Evolutionary conservation across 495 filamentous ascomycete genomes (phyloP).

Genomic region (Podospora fimiseda): DNA sequence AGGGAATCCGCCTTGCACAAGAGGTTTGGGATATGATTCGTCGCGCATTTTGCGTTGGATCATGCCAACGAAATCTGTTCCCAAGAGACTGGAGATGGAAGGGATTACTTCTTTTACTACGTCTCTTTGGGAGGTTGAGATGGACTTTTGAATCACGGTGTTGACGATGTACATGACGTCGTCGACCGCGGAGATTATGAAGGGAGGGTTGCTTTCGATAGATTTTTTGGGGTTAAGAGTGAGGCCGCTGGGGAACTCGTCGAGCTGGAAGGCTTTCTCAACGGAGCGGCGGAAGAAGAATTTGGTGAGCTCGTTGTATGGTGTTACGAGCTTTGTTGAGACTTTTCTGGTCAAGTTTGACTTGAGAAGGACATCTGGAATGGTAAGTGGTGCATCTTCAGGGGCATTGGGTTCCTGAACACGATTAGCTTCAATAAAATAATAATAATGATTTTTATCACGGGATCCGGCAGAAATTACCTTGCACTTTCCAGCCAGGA

Average conservation of each 20-base stretch:
- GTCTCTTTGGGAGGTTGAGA: constrained; percentile 73
- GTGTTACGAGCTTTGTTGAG: constrained; percentile 57
- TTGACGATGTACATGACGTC: constrained; percentile 99
- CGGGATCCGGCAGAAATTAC: constrained; percentile 41
- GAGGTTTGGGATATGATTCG: constrained; percentile 75
- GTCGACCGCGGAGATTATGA: constrained; percentile 92
- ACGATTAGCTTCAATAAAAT: constrained; percentile 16
- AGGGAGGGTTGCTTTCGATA: constrained; percentile 69
- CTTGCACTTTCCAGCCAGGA: constrained; percentile 75
- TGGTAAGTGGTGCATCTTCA: constrained; percentile 41
- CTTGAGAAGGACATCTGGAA: constrained; percentile 65
- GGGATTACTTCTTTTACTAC: constrained; percentile 73
- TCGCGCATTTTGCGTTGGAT: constrained; percentile 96
- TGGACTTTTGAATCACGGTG: constrained; percentile 74
- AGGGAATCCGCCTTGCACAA: constrained; percentile 68
- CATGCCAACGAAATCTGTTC: constrained; percentile 92
- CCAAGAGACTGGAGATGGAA: constrained; percentile 75
- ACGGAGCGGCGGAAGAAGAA: constrained; percentile 96
- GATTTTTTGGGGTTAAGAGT: constrained; percentile 63
- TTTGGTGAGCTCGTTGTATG: constrained; percentile 82
- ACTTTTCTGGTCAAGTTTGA: constrained; percentile 75
- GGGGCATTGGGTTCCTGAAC: constrained; percentile 39
- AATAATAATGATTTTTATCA: background rate
- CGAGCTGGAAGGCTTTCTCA: constrained; percentile 96
- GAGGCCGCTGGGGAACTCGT: constrained; percentile 79